Percentiles rank a stretch among this genome's conserved stretches.
Conservation (phyloP, 2,329 filamentous ascomycete species). For the Colletotrichum tanaceti region DNA sequence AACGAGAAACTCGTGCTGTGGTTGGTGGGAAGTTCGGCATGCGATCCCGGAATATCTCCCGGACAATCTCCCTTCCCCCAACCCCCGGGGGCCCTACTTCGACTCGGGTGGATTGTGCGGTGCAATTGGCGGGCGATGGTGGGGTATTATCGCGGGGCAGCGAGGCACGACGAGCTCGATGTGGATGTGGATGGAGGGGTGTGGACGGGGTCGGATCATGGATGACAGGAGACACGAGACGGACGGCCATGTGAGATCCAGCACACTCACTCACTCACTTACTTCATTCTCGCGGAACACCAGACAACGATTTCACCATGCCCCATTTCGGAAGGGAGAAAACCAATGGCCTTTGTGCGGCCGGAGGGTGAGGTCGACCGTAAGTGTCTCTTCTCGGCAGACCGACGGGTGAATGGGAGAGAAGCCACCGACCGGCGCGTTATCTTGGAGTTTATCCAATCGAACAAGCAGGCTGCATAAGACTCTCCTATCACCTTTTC, state of each 20-base stretch:
- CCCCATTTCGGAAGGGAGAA: background rate
- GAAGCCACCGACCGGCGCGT: slow-evolving; percentile 1
- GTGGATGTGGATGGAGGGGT: slow-evolving; percentile 17
- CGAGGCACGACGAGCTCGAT: slow-evolving; percentile 28
- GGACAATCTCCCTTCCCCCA: slow-evolving; percentile 38
- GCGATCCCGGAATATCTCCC: slow-evolving; percentile 42
- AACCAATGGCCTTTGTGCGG: background rate
- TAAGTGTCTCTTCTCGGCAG: background rate
- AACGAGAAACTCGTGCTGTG: slow-evolving; percentile 29
- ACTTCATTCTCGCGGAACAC: background rate
- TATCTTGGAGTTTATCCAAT: slow-evolving; percentile 6
- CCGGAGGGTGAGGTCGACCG: background rate
- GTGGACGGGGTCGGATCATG: background rate
- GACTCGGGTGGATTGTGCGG: slow-evolving; percentile 27
- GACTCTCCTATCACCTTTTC: background rate
- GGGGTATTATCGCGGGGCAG: slow-evolving; percentile 43
- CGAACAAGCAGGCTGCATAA: slow-evolving; percentile 2
- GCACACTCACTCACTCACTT: background rate
- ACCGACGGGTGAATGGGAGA: slow-evolving; percentile 11
- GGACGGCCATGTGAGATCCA: background rate
- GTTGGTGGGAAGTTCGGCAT: slow-evolving; percentile 53
- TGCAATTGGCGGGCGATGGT: slow-evolving; percentile 37
- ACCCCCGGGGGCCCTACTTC: slow-evolving; percentile 20
- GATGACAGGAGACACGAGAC: background rate
- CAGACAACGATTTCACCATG: background rate